phyloP scores from a whole-genome alignment of 352 stramenopile species.

The Pythium apleroticum region DNA sequence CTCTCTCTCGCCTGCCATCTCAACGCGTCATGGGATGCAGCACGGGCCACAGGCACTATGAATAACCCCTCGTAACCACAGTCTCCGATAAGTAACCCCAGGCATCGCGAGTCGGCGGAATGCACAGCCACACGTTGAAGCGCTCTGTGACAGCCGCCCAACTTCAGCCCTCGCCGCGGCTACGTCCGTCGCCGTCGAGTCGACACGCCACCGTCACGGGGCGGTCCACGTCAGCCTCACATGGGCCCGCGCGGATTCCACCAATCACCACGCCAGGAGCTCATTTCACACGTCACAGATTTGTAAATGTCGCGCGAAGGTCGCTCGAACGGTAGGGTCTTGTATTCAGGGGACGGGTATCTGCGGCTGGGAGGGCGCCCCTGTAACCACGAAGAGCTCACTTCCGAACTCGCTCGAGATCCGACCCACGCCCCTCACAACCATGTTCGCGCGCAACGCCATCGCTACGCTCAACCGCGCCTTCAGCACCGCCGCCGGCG shows the following conservation, averaged over 20 bases:
- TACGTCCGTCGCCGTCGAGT: background rate
- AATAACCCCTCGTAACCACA: background rate
- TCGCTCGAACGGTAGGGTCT: conserved; percentile 13
- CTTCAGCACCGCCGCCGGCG: conserved; percentile 57
- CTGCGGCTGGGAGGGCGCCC: conserved; percentile 15
- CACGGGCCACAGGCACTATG: background rate
- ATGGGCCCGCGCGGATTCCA: conserved; percentile 9
- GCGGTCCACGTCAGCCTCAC: background rate
- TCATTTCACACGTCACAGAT: conserved; percentile 20
- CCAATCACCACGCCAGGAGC: conserved; percentile 17
- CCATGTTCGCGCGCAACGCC: conserved; percentile 28
- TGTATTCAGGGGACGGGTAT: background rate
- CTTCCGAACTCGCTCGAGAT: conserved; percentile 20
- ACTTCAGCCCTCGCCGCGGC: conserved; percentile 10
- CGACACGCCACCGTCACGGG: conserved; percentile 9
- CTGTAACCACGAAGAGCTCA: conserved; percentile 3
- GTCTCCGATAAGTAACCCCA: background rate
- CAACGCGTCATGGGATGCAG: background rate
- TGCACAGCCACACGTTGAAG: conserved; percentile 2
- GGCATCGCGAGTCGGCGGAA: background rate
- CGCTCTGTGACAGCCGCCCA: background rate
- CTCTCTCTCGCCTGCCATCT: no score
- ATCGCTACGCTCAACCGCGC: conserved; percentile 31
- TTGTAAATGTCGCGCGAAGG: conserved; percentile 17
- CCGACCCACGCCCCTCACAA: conserved; percentile 1